Evolutionary conservation across 164 flowering plant genomes (phyloP).

Genomic region (Hamamelis virginiana): DNA sequence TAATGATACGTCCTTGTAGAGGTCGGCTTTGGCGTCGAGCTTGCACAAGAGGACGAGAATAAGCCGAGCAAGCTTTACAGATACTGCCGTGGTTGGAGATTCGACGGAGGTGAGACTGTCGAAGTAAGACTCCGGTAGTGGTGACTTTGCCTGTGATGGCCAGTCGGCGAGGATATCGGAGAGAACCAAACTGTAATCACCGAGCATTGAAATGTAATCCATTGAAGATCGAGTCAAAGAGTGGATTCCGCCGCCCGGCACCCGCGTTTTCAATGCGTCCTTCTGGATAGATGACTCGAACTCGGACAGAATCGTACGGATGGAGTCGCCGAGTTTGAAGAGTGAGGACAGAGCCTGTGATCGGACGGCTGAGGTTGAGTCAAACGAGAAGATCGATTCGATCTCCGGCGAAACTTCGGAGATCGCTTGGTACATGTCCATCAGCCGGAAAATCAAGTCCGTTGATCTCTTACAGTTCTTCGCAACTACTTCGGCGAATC

Average conservation of each 20-base stretch:
- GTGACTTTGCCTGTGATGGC: slow-evolving; percentile 8
- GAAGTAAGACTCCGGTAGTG: slow-evolving; percentile 26
- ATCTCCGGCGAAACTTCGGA: slow-evolving; percentile 40
- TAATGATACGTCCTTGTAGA: slow-evolving; percentile 34
- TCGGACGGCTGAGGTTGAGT: slow-evolving; percentile 30
- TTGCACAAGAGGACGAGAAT: slow-evolving; percentile 45
- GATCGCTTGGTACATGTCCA: slow-evolving; percentile 48
- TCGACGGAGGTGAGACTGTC: slow-evolving; percentile 5
- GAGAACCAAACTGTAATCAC: slow-evolving; percentile 26
- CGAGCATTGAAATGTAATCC: slow-evolving; percentile 38
- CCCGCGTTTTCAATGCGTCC: slow-evolving; percentile 38
- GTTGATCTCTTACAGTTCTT: slow-evolving; percentile 33
- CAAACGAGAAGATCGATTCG: slow-evolving; percentile 34
- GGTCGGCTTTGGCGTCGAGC: slow-evolving; percentile 36
- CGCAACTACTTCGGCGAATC: slow-evolving; percentile 40
- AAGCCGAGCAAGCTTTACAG: slow-evolving; percentile 33
- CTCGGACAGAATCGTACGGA: slow-evolving; percentile 28
- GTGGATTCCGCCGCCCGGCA: slow-evolving; percentile 57
- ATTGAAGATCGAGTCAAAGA: slow-evolving; percentile 44
- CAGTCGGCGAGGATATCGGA: slow-evolving; percentile 25
- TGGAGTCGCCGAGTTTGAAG: slow-evolving; percentile 35
- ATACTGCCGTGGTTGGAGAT: slow-evolving; percentile 2
- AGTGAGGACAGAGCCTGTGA: slow-evolving; percentile 37
- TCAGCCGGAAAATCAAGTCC: slow-evolving; percentile 37
- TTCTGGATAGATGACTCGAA: slow-evolving; percentile 48